Percentiles rank a stretch among this genome's conserved stretches.
These are phyloP conservation scores for Rubia balearica DNA, from an alignment of 305 asterid species.

Conservation along the genomic window DNA sequence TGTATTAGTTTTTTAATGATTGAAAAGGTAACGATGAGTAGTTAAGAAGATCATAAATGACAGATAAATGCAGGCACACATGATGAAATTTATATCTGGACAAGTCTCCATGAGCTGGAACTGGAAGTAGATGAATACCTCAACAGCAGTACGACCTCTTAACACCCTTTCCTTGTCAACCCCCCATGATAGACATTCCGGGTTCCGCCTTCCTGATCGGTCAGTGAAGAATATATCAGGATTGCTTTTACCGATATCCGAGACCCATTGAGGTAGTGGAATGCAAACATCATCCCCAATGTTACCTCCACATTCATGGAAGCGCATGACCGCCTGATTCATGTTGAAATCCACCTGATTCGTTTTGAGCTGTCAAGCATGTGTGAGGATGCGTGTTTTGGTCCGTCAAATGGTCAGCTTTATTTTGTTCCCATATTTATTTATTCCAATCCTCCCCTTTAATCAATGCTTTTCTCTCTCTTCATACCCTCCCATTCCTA, in stretches of 20 bases:
- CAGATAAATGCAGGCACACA: neutral
- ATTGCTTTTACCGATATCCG: conserved; percentile 46
- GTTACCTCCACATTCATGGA: conserved; percentile 75
- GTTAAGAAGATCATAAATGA: neutral
- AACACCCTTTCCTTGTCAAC: conserved; percentile 73
- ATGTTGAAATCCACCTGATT: neutral
- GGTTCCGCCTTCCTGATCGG: conserved; percentile 52
- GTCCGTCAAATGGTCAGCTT: no score
- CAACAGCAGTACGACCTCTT: conserved; percentile 66
- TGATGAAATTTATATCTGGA: neutral
- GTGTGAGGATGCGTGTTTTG: no score
- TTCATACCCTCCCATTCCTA: no score
- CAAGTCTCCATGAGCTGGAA: neutral
- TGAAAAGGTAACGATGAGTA: no score
- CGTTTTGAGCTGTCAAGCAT: no score
- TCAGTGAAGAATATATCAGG: conserved; percentile 79
- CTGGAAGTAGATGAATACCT: conserved; percentile 32
- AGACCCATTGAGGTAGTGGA: conserved; percentile 73
- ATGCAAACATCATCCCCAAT: conserved; percentile 58
- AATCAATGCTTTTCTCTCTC: no score
- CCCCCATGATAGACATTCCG: conserved; percentile 86
- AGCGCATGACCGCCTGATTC: conserved; percentile 71
- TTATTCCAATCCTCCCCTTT: no score
- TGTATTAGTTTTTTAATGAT: no score
- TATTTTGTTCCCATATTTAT: no score